Percentiles rank a stretch among this genome's conserved stretches.
Conservation (phyloP, 2,329 filamentous ascomycete species). For the Aspergillus ochraceoroseus region DNA sequence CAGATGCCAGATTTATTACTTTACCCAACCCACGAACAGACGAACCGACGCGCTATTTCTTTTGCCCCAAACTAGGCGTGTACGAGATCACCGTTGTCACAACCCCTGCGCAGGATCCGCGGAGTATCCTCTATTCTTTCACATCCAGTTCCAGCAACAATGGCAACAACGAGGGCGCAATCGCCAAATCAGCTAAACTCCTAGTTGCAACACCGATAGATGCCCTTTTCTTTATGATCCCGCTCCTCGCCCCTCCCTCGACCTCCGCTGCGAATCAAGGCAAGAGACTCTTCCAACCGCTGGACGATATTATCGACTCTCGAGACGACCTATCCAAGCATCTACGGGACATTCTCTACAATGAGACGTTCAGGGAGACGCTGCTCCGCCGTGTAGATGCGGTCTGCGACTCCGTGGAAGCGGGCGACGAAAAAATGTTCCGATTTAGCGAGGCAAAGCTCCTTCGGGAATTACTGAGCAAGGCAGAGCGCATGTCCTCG, state of each 20-base stretch:
- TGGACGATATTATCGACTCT: constrained; percentile 49
- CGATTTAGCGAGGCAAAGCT: constrained; percentile 71
- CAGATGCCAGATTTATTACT: constrained; percentile 52
- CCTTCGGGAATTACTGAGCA: constrained; percentile 58
- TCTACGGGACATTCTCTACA: constrained; percentile 39
- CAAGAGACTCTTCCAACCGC: constrained; percentile 43
- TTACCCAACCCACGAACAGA: constrained; percentile 52
- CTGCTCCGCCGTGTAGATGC: constrained; percentile 63
- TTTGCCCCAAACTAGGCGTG: constrained; percentile 55
- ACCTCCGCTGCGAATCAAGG: constrained; percentile 38
- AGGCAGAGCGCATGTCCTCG: constrained; percentile 65
- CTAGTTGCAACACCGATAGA: constrained; percentile 81
- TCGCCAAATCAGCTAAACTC: constrained; percentile 67
- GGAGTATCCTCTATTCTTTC: constrained; percentile 58
- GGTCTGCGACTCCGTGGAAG: constrained; percentile 77
- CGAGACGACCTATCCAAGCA: constrained; percentile 41
- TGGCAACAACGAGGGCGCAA: constrained; percentile 51
- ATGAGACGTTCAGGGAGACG: constrained; percentile 39
- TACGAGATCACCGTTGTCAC: constrained; percentile 58
- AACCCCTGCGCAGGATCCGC: constrained; percentile 47
- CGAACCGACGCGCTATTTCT: constrained; percentile 51
- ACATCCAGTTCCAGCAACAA: constrained; percentile 30
- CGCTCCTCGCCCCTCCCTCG: constrained; percentile 55
- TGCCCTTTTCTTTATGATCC: constrained; percentile 74
- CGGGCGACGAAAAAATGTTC: constrained; percentile 80